Evolutionary conservation across 495 filamentous ascomycete genomes (phyloP), one percentile per base, ranked within the genome.

Genomic region (Aspergillus kassunensis): DNA sequence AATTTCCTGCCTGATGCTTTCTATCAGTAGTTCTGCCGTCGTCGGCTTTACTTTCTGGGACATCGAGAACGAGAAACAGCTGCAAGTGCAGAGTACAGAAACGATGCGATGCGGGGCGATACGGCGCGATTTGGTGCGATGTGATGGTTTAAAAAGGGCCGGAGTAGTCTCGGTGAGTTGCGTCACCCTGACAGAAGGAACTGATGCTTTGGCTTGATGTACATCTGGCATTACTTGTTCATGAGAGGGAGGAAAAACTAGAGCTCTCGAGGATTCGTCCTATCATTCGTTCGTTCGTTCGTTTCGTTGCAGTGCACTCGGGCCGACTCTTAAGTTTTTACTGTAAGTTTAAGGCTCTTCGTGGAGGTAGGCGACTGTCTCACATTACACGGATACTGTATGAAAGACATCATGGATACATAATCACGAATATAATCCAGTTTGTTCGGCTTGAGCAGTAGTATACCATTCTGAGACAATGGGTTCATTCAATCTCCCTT

Each of bases 341-440:
- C 45, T 49, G 45, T 49, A 49, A 49, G 45, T 49, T n/a, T n/a
- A n/a, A n/a, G n/a, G n/a, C n/a, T 44, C 39, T 20, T 49, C 20
- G 45, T 11, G 20, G 39, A 49, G 45, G 45, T 49, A 49, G 45
- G 45, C 45, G 20, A 20, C n/a, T 33, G 25, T 19, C 6, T 23
- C 20, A 37, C 36, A 29, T 24, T 24, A 43, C 20, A 35, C 33
- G 27, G 7, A 20, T 27, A n/a, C n/a, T n/a, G n/a, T 31, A 18
- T 33, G 42, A 45, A 31, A 33, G 21, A n/a, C n/a, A n/a, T n/a
- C n/a, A n/a, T n/a, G 16, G 21, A 16, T 24, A 44, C 25, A 44
- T 39, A 44, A 44, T n/a, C 41, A 30, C 25, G 27, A 45, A 45
- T 33, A 33, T 27, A 31, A 30, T 44, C 15, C 9, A 45, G 11